A percentile compares a stretch with the other conserved stretches of the same genome.
Conservation (phyloP, 768 basidiomycete species). For the Amanita muscaria region DNA sequence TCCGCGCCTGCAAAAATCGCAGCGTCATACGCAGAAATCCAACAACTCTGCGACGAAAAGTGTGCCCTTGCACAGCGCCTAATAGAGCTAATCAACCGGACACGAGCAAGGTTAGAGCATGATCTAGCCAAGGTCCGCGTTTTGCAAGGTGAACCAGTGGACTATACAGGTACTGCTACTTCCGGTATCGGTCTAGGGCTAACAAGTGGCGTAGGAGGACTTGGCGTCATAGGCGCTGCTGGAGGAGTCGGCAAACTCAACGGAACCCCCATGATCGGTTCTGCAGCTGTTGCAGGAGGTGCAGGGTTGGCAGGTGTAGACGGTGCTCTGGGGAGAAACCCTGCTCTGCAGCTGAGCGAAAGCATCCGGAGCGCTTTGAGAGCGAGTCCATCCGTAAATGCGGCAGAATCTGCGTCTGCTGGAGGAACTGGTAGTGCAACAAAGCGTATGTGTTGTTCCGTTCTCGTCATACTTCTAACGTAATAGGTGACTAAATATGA, state of each 20-base stretch:
- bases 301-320: neutral
- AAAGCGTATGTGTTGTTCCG: constrained; percentile 29
- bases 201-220: neutral
- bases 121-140: constrained; percentile 40
- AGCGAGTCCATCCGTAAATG: constrained; percentile 21
- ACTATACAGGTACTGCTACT: constrained; percentile 20
- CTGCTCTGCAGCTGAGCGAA: constrained; percentile 34
- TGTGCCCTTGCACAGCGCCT: constrained; percentile 36
- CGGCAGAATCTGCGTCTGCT: constrained; percentile 15
- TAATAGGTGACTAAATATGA: too few species aligned
- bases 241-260: neutral
- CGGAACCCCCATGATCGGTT: too few species aligned
- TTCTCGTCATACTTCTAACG: neutral
- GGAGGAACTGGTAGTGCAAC: constrained; percentile 19
- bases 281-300: neutral
- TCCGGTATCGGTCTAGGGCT: constrained; percentile 9
- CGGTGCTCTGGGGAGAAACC: constrained; percentile 17
- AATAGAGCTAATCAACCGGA: constrained; percentile 38
- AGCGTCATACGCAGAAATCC: constrained; percentile 37
- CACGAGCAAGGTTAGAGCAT: constrained; percentile 39
- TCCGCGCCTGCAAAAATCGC: constrained; percentile 34
- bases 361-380: constrained; percentile 33
- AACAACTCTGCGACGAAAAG: constrained; percentile 38
- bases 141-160: constrained; percentile 37
- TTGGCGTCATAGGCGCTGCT: neutral